Evolutionary conservation across 2,329 filamentous ascomycete species (phyloP).

Genomic region (Calonectria henricotiae): DNA sequence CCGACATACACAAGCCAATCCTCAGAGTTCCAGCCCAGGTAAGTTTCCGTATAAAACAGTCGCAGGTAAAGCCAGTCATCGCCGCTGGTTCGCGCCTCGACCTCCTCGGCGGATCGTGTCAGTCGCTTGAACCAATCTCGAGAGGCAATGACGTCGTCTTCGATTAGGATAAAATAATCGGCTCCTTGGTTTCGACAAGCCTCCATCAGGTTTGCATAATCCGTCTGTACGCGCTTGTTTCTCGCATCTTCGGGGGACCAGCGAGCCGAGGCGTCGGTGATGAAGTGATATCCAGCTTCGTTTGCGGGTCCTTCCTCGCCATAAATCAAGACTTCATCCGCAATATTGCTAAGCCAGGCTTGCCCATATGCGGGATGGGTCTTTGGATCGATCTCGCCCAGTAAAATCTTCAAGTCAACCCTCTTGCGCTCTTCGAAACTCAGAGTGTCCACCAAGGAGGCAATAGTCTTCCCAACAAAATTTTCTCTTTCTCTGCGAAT

Average conservation of each 20-base stretch:
- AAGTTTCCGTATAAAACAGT: conserved; percentile 57
- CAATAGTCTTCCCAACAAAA: conserved; percentile 50
- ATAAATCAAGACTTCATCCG: conserved; percentile 55
- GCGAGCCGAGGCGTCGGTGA: conserved; percentile 36
- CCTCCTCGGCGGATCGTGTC: conserved; percentile 42
- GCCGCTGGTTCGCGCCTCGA: conserved; percentile 41
- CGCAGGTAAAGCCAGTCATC: conserved; percentile 56
- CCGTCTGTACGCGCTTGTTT: conserved; percentile 51
- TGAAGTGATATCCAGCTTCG: conserved; percentile 32
- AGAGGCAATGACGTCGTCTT: conserved; percentile 56
- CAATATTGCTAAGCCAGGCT: conserved; percentile 52
- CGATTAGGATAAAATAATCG: conserved; percentile 54
- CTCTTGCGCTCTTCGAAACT: conserved; percentile 49
- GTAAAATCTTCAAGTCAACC: conserved; percentile 52
- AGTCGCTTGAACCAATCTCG: conserved; percentile 53
- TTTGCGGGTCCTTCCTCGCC: conserved; percentile 12
- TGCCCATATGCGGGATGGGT: conserved; percentile 53
- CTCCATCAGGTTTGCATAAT: conserved; percentile 52
- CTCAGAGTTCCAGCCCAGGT: conserved; percentile 58
- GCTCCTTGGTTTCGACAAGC: conserved; percentile 47
- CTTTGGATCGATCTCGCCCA: conserved; percentile 52
- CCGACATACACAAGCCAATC: conserved; percentile 52
- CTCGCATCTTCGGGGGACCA: conserved; percentile 39
- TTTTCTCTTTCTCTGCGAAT: conserved; percentile 50
- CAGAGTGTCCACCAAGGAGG: conserved; percentile 54